Base-by-base conservation (phyloP, 257 asterid species). In the Linaria vulgaris region DNA sequence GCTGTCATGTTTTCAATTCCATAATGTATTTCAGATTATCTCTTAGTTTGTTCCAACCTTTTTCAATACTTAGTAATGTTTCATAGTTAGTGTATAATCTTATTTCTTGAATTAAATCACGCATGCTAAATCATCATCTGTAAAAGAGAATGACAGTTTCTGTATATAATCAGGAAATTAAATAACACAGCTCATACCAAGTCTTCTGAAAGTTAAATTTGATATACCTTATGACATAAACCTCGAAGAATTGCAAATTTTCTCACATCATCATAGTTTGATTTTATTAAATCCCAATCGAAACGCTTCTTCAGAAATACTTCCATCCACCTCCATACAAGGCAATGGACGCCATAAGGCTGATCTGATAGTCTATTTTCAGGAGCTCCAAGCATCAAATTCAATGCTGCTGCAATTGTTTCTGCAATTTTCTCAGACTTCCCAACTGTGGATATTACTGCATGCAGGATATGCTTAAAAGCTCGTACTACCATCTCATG, bases 401-500 rank as follows among this genome's bases (percentile, higher is more conserved):
- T 91, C 72, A 91, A 61, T 25, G 96, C 80, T 6, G 86, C 83
- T 66, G 97, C 95, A 80, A 91, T 85, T 64, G 85, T 71, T 64
- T 79, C 80, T 67, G 97, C 89, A 73, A 88, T 67, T 66, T 85
- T 79, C 71, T 83, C 96, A 59, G 88, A 72, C 73, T 79, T 78
- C 48, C 71, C 83, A 69, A 79, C 83, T 46, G 95, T 80, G 74
- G 97, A 85, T 77, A 91, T 85, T 23, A 82, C 86, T 63, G 98
- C 97, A 78, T 82, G 95, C 46, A 91, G 75, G 69, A 91, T 79
- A 76, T 88, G 98, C 92, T 91, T 91, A 72, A 91, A 91, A 51
- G 98, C 95, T 53, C 98, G 81, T 51, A 85, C 90, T 58, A 88
- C 87, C 98, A 91, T 91, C 84, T 91, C 98, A 53, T 88, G 98